These are phyloP conservation scores for Tuber borchii DNA, from an alignment of 495 filamentous ascomycete genomes.

Conservation along the genomic window DNA sequence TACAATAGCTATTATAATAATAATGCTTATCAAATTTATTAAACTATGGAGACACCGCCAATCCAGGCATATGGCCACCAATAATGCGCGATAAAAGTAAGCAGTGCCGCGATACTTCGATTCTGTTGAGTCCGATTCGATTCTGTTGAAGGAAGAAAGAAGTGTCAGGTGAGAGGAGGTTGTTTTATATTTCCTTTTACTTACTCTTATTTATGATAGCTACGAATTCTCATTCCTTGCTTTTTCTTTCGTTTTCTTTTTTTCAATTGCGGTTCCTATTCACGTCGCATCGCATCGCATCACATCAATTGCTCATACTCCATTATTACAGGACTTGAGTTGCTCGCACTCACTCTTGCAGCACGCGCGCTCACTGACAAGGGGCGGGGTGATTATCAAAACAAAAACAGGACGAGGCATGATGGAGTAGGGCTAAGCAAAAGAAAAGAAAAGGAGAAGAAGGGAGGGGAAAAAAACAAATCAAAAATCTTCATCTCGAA, in stretches of 20 bases:
- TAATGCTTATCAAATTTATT: no score
- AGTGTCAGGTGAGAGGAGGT: background rate
- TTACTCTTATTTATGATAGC: background rate
- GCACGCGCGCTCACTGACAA: background rate
- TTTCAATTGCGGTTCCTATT: background rate
- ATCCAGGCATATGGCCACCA: no score
- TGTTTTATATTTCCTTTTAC: conserved; percentile 3
- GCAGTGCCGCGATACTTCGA: background rate
- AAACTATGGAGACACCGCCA: no score
- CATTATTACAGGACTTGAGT: background rate
- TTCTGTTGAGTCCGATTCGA: background rate
- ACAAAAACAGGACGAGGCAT: background rate
- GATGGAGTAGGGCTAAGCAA: background rate
- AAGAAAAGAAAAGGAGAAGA: no score
- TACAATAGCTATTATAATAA: background rate
- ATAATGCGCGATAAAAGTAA: background rate
- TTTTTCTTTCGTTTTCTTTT: background rate
- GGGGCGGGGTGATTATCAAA: background rate
- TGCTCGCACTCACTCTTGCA: background rate
- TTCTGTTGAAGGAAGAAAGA: background rate
- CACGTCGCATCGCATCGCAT: background rate
- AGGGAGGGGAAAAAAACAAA: background rate
- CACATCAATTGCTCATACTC: background rate
- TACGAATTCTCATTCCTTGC: background rate
- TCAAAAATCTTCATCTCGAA: background rate